phyloP scores from a whole-genome alignment of 208 protist genomes.

The Crithidia bombi region DNA sequence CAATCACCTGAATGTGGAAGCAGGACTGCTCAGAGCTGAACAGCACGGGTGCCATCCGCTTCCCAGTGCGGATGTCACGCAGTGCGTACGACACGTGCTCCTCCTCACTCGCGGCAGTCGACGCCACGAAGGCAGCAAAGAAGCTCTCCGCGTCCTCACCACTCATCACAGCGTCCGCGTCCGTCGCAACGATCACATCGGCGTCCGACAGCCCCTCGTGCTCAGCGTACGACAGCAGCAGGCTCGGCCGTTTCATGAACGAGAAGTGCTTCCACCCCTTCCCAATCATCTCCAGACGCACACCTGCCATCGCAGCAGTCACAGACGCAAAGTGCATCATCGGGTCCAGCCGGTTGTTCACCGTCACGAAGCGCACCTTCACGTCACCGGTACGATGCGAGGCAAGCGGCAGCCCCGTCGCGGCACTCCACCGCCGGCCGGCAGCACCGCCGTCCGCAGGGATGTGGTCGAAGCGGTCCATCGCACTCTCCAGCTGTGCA shows the following conservation, averaged over 20 bases:
- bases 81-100: conserved; percentile 4
- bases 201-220: neutral
- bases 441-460: neutral
- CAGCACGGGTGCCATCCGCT: conserved; percentile 1
- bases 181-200: conserved; percentile 5
- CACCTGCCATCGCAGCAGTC: conserved; percentile 1
- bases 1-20: neutral
- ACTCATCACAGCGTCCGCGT: conserved; percentile 5
- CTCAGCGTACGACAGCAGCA: conserved; percentile 2
- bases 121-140: conserved; percentile 6
- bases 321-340: neutral
- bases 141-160: neutral
- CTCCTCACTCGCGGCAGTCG: neutral
- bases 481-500: neutral
- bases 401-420: conserved; percentile 3
- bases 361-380: conserved; percentile 5
- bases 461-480: neutral
- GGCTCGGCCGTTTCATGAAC: neutral
- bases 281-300: neutral
- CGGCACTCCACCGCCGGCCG: neutral
- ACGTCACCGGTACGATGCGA: neutral
- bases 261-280: neutral
- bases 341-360: neutral
- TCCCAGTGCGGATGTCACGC: conserved; percentile 3
- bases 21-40: conserved; percentile 1